Percentiles rank a stretch among this genome's conserved stretches.
These are phyloP conservation scores for Cladosporium velox DNA, from an alignment of 2,329 filamentous ascomycete species.

Conservation along the genomic window DNA sequence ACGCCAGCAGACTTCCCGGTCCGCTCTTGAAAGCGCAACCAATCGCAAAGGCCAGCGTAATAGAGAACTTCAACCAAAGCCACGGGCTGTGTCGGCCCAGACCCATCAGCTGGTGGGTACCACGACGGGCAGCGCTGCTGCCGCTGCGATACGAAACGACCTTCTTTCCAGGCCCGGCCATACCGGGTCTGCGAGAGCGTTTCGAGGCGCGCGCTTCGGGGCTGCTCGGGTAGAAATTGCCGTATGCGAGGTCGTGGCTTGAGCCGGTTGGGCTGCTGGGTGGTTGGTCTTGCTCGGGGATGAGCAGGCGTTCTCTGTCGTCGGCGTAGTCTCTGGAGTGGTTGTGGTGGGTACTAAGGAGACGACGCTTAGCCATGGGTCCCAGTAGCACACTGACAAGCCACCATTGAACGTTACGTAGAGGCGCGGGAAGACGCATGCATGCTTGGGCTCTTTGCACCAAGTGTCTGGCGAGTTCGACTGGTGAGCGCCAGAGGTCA, in stretches of 20 bases:
- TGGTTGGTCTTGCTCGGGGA: background rate
- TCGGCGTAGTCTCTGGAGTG: slow-evolving; percentile 2
- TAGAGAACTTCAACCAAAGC: slow-evolving; percentile 52
- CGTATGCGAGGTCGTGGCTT: slow-evolving; percentile 28
- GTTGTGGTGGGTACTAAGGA: slow-evolving; percentile 17
- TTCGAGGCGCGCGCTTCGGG: background rate
- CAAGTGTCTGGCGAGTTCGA: slow-evolving; percentile 35
- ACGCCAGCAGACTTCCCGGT: slow-evolving; percentile 42
- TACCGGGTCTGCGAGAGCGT: slow-evolving; percentile 24
- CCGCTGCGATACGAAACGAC: background rate
- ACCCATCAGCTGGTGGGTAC: background rate
- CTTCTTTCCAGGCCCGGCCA: slow-evolving; percentile 33
- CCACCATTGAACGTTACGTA: slow-evolving; percentile 40
- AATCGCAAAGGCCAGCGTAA: slow-evolving; percentile 51
- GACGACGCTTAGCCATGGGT: slow-evolving; percentile 40
- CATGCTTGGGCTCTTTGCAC: slow-evolving; percentile 33
- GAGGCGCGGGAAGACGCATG: slow-evolving; percentile 32
- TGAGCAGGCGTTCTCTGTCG: slow-evolving; percentile 4
- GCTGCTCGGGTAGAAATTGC: slow-evolving; percentile 25
- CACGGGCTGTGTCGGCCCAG: slow-evolving; percentile 36
- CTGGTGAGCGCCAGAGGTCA: slow-evolving; percentile 33
- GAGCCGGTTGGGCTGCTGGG: background rate
- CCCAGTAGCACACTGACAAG: slow-evolving; percentile 36
- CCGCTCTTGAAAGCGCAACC: slow-evolving; percentile 52
- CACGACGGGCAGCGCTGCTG: background rate